phyloP scores from a whole-genome alignment of 2,329 filamentous ascomycete species.

The Diplodia scrobiculata region DNA sequence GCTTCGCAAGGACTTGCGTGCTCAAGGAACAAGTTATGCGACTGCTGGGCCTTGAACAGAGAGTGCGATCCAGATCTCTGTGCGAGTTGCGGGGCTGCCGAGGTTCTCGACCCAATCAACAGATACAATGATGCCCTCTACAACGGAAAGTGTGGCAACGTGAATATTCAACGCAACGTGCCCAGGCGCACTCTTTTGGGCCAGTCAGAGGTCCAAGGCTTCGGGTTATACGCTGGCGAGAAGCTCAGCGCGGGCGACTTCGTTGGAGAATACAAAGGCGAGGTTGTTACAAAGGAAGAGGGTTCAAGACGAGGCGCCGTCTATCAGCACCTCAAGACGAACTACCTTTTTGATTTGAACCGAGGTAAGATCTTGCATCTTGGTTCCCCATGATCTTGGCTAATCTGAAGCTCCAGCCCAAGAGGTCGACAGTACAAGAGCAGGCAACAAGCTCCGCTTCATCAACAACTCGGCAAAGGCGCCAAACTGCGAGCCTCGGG shows the following conservation, averaged over 20 bases:
- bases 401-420: conserved; percentile 42
- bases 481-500: conserved; percentile 66
- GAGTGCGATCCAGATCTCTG: conserved; percentile 82
- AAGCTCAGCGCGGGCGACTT: conserved; percentile 69
- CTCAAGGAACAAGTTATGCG: conserved; percentile 55
- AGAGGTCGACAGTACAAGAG: conserved; percentile 70
- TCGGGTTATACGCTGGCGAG: conserved; percentile 73
- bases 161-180: conserved; percentile 67
- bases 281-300: conserved; percentile 71
- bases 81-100: conserved; percentile 66
- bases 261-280: conserved; percentile 78
- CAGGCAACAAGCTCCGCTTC: conserved; percentile 79
- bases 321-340: conserved; percentile 62
- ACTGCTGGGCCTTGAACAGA: conserved; percentile 70
- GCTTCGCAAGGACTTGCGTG: conserved; percentile 49
- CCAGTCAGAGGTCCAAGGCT: conserved; percentile 71
- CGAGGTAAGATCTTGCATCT: conserved; percentile 37
- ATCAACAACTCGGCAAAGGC: conserved; percentile 71
- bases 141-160: conserved; percentile 68
- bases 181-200: conserved; percentile 69
- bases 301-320: conserved; percentile 67
- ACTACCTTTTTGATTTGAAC: conserved; percentile 63
- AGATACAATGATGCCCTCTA: conserved; percentile 61
- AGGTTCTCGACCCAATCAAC: conserved; percentile 70
- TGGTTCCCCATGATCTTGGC: not conserved